A percentile compares a stretch with the other conserved stretches of the same genome.
Evolutionary conservation across 2,329 filamentous ascomycete genomes (phyloP).

Genomic region (Arachnomyces sp.): DNA sequence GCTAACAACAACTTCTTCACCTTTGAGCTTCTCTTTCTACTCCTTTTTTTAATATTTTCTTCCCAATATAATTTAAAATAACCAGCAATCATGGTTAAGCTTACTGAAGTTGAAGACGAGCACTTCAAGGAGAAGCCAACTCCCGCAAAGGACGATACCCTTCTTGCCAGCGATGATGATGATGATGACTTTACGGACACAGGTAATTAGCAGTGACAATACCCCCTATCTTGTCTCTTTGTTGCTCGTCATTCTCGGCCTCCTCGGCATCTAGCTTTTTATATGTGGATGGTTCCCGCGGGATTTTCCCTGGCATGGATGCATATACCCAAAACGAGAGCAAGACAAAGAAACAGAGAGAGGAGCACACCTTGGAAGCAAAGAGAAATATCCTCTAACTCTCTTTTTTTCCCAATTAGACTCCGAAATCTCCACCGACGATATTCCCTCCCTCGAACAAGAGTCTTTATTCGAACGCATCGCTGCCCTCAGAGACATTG

Average conservation of each 20-base stretch:
- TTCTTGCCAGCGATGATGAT: constrained; percentile 50
- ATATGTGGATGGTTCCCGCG: constrained; percentile 2
- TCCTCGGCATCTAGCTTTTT: constrained; percentile 2
- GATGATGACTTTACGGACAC: constrained; percentile 86
- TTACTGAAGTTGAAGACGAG: constrained; percentile 94
- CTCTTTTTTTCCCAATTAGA: constrained; percentile 42
- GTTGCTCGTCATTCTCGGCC: constrained; percentile 4
- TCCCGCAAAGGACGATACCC: constrained; percentile 51
- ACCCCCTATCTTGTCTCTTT: background rate
- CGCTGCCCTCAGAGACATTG: constrained; percentile 65
- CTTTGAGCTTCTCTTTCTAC: too few species aligned
- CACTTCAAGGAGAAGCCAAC: constrained; percentile 71
- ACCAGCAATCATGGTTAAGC: constrained; percentile 67
- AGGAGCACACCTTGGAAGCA: background rate
- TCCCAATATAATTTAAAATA: constrained; percentile 10
- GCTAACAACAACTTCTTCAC: too few species aligned
- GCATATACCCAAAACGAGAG: background rate
- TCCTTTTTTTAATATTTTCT: too few species aligned
- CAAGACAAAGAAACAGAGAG: constrained; percentile 2
- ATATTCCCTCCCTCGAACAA: constrained; percentile 54
- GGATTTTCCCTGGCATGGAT: background rate
- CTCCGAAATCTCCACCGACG: constrained; percentile 77
- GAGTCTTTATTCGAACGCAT: constrained; percentile 61
- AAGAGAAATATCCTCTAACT: constrained; percentile 10
- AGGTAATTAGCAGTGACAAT: constrained; percentile 50